Base-by-base conservation (phyloP, 2,329 filamentous ascomycete species). In the Hymenoscyphus infarciens region DNA sequence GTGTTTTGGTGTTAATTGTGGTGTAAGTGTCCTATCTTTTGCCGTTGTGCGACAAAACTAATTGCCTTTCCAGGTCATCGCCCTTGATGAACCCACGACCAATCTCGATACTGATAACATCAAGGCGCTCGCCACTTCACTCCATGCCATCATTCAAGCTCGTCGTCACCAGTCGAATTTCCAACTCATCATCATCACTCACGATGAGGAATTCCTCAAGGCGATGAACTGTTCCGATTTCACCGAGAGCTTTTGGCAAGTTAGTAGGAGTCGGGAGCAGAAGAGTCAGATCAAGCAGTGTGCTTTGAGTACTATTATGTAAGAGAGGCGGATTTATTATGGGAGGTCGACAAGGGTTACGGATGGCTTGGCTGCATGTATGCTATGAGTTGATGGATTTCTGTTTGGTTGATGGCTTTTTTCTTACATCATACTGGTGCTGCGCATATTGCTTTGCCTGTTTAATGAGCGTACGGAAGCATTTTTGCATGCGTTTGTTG, bases 101-200 rank as follows among this genome's bases (percentile, higher is more conserved):
- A 99, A 99, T 73, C 86, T 99, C 53, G 95, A 99, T 74, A 84
- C 87, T 66, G 93, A 97, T 79, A 99, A 99, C 76, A 98, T 98
- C 76, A 87, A 89, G 66, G 91, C 91, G 64, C 83, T 99, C 53
- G 95, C 95, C 8, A 83, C 89, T 74, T 91, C 90, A 56, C 78
- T 99, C 71, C 89, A 95, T 72, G 85, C 88, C 71, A 97, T 99
- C 73, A 98, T 99, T 77, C 84, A 89, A 70, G 80, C 87, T 16
- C 87, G 96, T 7, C 86, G 90, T 74, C 86, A 88, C 65, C 95
- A 99, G 81, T 85, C 87, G 61, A 99, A 99, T 75, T 97, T 99
- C 77, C 96, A 99, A 80, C 85, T 99, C 61, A 95, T 99, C 73
- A 91, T 99, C 72, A 99, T 99, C 75, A 99, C 95, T 4, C 95